A percentile compares a stretch with the other conserved stretches of the same genome.
phyloP scores from a whole-genome alignment of 2,329 filamentous ascomycete species.

The Aspergillus sp. region DNA sequence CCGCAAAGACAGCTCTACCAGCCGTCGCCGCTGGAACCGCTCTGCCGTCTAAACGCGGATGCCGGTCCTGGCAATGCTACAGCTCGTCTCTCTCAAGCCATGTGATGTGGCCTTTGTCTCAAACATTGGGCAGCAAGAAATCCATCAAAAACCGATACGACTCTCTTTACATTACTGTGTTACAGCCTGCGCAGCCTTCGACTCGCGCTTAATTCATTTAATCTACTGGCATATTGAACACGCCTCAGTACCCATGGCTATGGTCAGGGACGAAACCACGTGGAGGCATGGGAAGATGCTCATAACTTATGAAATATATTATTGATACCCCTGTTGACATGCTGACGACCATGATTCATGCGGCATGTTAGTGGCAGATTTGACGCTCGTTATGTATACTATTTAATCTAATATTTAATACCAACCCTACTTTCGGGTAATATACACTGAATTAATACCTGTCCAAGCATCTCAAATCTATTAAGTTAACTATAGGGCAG shows the following conservation, averaged over 20 bases:
- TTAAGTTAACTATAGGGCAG: neutral
- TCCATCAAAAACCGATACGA: neutral
- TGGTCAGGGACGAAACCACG: neutral
- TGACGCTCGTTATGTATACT: constrained; percentile 1
- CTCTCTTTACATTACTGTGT: neutral
- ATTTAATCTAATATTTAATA: neutral
- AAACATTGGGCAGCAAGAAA: too few species aligned
- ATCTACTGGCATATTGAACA: neutral
- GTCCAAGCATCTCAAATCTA: too few species aligned
- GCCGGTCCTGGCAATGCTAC: neutral
- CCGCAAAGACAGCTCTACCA: constrained; percentile 14
- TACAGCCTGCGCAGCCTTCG: neutral
- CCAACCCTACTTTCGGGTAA: neutral
- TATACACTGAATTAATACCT: too few species aligned
- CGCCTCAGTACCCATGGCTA: too few species aligned
- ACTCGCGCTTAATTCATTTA: neutral
- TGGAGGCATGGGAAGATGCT: neutral
- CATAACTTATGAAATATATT: neutral
- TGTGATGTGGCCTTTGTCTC: too few species aligned
- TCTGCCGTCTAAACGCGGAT: neutral
- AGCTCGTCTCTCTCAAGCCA: too few species aligned
- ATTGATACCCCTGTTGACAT: constrained; percentile 1
- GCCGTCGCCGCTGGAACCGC: neutral
- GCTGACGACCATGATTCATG: neutral
- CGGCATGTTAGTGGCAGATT: neutral